These are phyloP conservation scores for Paecilomyces formosus DNA, from an alignment of 2,329 filamentous ascomycete genomes.

Conservation along the genomic window DNA sequence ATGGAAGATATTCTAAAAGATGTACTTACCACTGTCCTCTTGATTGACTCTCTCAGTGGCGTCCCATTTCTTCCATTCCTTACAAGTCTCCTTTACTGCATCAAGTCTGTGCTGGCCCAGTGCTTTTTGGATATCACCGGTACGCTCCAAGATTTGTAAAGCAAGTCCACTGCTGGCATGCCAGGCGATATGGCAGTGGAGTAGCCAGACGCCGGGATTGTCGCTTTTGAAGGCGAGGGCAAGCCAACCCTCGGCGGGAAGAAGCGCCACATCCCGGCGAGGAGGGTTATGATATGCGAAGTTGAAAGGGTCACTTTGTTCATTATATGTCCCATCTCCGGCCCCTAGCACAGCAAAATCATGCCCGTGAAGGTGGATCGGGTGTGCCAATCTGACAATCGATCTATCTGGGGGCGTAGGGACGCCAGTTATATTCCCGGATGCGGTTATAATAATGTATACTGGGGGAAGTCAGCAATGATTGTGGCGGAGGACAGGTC, in stretches of 20 bases:
- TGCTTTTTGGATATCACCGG: not conserved
- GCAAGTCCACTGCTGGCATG: constrained; percentile 16
- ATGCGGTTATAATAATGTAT: not conserved
- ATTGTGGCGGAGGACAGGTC: not conserved
- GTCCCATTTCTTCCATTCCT: not conserved
- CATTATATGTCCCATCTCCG: constrained; percentile 10
- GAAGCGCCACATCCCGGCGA: constrained; percentile 33
- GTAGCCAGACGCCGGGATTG: constrained; percentile 38
- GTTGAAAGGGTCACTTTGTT: constrained; percentile 4
- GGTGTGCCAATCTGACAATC: constrained; percentile 15
- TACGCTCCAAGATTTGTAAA: constrained; percentile 17
- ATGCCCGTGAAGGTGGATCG: constrained; percentile 22
- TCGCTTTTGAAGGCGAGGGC: constrained; percentile 34
- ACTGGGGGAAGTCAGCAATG: not conserved
- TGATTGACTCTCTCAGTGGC: not conserved
- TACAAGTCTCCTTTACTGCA: not conserved
- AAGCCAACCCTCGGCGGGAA: constrained; percentile 29
- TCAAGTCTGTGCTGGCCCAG: not conserved
- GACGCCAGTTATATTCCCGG: not conserved
- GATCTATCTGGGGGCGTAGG: not conserved
- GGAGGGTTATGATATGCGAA: constrained; percentile 13
- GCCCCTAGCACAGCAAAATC: constrained; percentile 19
- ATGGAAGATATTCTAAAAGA: not conserved
- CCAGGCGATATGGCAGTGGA: constrained; percentile 36
- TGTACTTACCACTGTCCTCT: not conserved